phyloP scores from a whole-genome alignment of 176 grass and related monocot species.

The Dendrocalamus sinicus region DNA sequence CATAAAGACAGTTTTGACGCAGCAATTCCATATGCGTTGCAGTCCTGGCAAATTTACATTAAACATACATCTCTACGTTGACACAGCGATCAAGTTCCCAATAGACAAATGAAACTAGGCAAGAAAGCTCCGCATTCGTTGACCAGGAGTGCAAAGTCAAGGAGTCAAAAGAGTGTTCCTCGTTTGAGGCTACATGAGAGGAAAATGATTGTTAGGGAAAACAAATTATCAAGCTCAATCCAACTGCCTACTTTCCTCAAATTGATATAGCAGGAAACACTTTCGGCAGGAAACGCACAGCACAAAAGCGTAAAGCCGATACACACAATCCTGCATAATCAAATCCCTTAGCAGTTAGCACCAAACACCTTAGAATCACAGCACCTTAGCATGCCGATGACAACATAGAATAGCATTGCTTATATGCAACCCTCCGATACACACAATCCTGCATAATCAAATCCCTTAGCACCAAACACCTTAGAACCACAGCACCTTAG shows the following conservation, averaged over 20 bases:
- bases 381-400: slow-evolving; percentile 47
- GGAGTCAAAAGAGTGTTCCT: neutral
- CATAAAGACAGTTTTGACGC: too few relatives aligned
- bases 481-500: slow-evolving; percentile 27
- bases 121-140: neutral
- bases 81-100: too few relatives aligned
- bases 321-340: slow-evolving; percentile 56
- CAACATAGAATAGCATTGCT: neutral
- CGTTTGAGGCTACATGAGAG: slow-evolving; percentile 6
- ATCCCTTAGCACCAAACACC: slow-evolving; percentile 34
- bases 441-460: slow-evolving; percentile 54
- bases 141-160: too few relatives aligned
- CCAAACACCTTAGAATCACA: neutral
- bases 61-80: too few relatives aligned
- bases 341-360: slow-evolving; percentile 45
- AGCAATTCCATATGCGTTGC: too few relatives aligned
- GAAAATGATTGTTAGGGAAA: slow-evolving; percentile 65
- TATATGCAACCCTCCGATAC: slow-evolving; percentile 28
- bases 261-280: slow-evolving; percentile 50
- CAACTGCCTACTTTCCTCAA: slow-evolving; percentile 53
- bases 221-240: slow-evolving; percentile 33
- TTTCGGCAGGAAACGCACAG: slow-evolving; percentile 44
- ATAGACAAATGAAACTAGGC: too few relatives aligned
- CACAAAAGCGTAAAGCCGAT: slow-evolving; percentile 41
- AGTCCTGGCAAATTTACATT: too few relatives aligned